A percentile compares a stretch with the other conserved stretches of the same genome.
phyloP scores from a whole-genome alignment of 805 yeast species.

The Pichia manshurica region DNA sequence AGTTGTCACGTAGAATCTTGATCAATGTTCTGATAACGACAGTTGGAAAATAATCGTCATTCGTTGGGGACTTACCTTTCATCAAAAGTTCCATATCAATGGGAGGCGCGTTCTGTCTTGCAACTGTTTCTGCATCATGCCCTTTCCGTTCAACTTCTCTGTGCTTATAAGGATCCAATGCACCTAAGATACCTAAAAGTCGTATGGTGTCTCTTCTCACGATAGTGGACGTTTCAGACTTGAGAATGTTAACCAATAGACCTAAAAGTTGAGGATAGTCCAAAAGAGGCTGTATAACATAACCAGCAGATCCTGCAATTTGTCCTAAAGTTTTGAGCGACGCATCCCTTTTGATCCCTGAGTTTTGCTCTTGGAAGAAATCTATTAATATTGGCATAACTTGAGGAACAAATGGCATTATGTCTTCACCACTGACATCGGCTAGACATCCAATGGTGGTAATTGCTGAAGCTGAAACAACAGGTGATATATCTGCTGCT shows the following conservation, averaged over 20 bases:
- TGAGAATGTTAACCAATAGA: conserved; percentile 71
- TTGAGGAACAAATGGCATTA: conserved; percentile 62
- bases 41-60: conserved; percentile 91
- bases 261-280: conserved; percentile 89
- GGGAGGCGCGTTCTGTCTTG: conserved; percentile 82
- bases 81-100: conserved; percentile 83
- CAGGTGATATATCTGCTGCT: conserved; percentile 63
- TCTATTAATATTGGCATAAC: conserved; percentile 85
- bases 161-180: conserved; percentile 93
- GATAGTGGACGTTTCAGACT: conserved; percentile 67
- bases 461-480: conserved; percentile 83
- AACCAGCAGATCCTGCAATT: conserved; percentile 84
- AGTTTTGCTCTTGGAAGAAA: conserved; percentile 87
- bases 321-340: conserved; percentile 86
- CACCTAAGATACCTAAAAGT: conserved; percentile 88
- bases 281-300: conserved; percentile 86
- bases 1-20: conserved; percentile 78
- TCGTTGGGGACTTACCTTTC: conserved; percentile 91
- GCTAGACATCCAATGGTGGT: conserved; percentile 86
- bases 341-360: conserved; percentile 82
- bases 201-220: conserved; percentile 86
- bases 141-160: conserved; percentile 73
- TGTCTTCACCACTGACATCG: conserved; percentile 80
- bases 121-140: conserved; percentile 34
- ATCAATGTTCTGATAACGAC: conserved; percentile 84